Evolutionary conservation across 73 alveolate genomes (phyloP).

Genomic region (Symbiodinium pilosum): DNA sequence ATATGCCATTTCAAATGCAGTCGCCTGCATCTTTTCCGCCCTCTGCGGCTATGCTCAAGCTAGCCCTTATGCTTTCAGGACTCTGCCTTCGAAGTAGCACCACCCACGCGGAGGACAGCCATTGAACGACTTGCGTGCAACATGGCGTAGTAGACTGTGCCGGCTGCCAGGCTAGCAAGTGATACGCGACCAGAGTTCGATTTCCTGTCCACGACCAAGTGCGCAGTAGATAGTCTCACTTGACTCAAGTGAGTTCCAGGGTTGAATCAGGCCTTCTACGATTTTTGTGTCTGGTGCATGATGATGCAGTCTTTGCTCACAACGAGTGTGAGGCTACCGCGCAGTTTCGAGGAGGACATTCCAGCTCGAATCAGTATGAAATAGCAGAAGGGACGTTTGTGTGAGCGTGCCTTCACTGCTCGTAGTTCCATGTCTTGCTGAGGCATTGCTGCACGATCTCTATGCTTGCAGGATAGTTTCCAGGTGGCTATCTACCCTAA

Average conservation of each 20-base stretch:
- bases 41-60: neutral
- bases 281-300: too few species aligned
- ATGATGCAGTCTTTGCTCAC: too few species aligned
- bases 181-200: slow-evolving; percentile 81
- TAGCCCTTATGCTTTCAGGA: neutral
- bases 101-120: neutral
- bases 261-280: too few species aligned
- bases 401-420: neutral
- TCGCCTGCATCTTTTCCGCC: too few species aligned
- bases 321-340: neutral
- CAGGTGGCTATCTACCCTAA: slow-evolving; percentile 69
- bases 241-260: too few species aligned
- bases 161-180: slow-evolving; percentile 52
- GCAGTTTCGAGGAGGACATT: neutral
- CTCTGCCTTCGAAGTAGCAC: neutral
- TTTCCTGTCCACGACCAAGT: slow-evolving; percentile 10
- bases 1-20: too few species aligned
- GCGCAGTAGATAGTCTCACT: neutral
- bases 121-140: neutral
- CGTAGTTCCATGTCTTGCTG: neutral
- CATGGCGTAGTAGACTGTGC: neutral
- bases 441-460: too few species aligned
- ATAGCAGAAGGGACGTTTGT: neutral
- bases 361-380: neutral
- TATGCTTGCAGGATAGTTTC: slow-evolving; percentile 32